These are phyloP conservation scores for Fraxinus sp. DNA, from an alignment of 305 asterid species.

Conservation along the genomic window DNA sequence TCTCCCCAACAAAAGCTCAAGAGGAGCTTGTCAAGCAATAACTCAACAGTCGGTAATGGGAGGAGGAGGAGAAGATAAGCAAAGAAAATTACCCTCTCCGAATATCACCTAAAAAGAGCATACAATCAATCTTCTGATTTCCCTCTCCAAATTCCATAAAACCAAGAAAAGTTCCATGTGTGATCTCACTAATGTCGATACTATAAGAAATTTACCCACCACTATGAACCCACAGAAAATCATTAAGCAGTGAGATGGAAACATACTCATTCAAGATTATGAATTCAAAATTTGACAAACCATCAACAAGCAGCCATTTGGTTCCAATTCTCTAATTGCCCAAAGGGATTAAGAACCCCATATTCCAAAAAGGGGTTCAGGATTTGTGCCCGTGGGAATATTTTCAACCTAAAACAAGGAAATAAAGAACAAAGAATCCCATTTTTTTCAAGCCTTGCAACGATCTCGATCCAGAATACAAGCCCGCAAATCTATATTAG, in stretches of 20 bases:
- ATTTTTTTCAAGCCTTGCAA: constrained; percentile 2
- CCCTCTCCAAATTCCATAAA: not conserved
- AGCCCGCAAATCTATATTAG: constrained; percentile 40
- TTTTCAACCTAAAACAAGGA: constrained; percentile 28
- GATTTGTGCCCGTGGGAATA: constrained; percentile 18
- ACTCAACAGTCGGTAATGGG: not conserved
- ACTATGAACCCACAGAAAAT: constrained; percentile 7
- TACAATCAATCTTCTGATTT: no score
- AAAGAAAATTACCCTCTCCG: not conserved
- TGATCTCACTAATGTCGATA: not conserved
- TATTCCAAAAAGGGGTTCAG: constrained; percentile 33
- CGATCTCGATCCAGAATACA: not conserved
- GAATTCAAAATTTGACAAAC: constrained; percentile 8
- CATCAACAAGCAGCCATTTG: constrained; percentile 10
- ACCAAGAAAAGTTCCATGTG: not conserved
- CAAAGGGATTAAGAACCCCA: constrained; percentile 26
- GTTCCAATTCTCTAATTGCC: constrained; percentile 5
- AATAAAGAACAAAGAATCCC: not conserved
- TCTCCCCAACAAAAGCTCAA: not conserved
- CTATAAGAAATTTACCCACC: not conserved
- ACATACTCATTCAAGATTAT: constrained; percentile 10
- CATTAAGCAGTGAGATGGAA: constrained; percentile 5
- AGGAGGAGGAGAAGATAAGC: not conserved
- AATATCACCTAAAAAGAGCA: not conserved
- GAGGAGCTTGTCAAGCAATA: not conserved